Evolutionary conservation across 1,284 basidiomycete genomes (phyloP).

Genomic region (Trichosporon faecale): DNA sequence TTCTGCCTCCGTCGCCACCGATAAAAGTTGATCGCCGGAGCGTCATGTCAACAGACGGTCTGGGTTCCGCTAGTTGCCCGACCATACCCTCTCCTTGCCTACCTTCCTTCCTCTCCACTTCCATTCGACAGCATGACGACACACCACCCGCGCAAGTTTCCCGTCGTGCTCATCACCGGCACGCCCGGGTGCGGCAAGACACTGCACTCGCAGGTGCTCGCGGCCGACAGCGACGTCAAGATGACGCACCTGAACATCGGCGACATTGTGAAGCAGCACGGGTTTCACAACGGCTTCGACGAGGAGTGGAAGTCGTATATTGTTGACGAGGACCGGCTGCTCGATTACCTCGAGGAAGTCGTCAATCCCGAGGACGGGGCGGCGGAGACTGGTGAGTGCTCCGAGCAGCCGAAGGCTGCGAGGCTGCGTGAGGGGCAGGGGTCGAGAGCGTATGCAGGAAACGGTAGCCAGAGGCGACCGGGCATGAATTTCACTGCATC

Average conservation of each 20-base stretch:
- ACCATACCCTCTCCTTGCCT: not conserved
- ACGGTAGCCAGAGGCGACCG: too few relatives aligned
- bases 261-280: slow-evolving; percentile 79
- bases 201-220: slow-evolving; percentile 78
- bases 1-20: not conserved
- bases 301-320: slow-evolving; percentile 94
- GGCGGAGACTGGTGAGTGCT: slow-evolving; percentile 40
- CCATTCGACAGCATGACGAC: slow-evolving; percentile 44
- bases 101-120: not conserved
- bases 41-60: not conserved
- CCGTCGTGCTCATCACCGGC: slow-evolving; percentile 90
- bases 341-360: slow-evolving; percentile 79
- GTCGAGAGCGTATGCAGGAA: too few relatives aligned
- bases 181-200: slow-evolving; percentile 72
- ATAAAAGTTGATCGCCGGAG: not conserved
- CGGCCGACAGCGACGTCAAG: slow-evolving; percentile 57
- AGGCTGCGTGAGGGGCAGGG: not conserved
- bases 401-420: not conserved
- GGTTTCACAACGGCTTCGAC: slow-evolving; percentile 79
- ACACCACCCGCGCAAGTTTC: slow-evolving; percentile 54
- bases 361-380: slow-evolving; percentile 47
- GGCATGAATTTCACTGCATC: too few relatives aligned
- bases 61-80: not conserved
- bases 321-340: slow-evolving; percentile 91
- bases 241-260: slow-evolving; percentile 82